A percentile compares a stretch with the other conserved stretches of the same genome.
These are phyloP conservation scores for Acanthamoeba triangularis DNA, from an alignment of 208 protist genomes.

Conservation along the genomic window DNA sequence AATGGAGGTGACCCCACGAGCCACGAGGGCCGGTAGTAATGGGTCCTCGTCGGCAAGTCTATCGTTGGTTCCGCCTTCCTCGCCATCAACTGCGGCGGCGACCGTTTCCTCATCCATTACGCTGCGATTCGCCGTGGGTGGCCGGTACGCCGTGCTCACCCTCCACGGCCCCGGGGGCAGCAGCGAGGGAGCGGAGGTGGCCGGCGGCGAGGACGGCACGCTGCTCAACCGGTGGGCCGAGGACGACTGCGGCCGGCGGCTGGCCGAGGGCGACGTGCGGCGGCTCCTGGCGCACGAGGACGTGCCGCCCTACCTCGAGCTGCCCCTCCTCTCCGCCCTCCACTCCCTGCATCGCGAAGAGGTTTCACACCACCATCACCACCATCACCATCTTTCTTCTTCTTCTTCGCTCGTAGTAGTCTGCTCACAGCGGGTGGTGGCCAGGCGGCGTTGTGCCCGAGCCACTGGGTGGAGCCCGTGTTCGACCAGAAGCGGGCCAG, in stretches of 20 bases:
- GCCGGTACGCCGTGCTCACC: constrained; percentile 18
- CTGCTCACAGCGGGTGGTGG: neutral
- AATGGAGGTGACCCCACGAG: no score
- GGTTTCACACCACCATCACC: neutral
- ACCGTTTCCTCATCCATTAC: neutral
- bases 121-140: neutral
- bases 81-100: neutral
- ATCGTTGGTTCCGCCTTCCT: neutral
- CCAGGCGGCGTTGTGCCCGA: neutral
- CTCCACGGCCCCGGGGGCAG: neutral
- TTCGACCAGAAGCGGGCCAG: constrained; percentile 23
- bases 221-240: constrained; percentile 29
- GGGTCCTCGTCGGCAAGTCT: no score
- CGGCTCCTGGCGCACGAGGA: constrained; percentile 13
- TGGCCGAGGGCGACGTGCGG: constrained; percentile 26
- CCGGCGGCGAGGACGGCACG: neutral
- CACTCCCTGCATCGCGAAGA: constrained; percentile 42
- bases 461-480: constrained; percentile 17
- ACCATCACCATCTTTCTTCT: neutral
- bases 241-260: constrained; percentile 35
- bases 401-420: neutral
- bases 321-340: constrained; percentile 31
- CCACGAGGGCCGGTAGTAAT: no score
- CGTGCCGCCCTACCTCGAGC: constrained; percentile 18
- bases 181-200: neutral